Base-by-base conservation (phyloP, 352 stramenopile species). In the Pythium guiyangense region DNA sequence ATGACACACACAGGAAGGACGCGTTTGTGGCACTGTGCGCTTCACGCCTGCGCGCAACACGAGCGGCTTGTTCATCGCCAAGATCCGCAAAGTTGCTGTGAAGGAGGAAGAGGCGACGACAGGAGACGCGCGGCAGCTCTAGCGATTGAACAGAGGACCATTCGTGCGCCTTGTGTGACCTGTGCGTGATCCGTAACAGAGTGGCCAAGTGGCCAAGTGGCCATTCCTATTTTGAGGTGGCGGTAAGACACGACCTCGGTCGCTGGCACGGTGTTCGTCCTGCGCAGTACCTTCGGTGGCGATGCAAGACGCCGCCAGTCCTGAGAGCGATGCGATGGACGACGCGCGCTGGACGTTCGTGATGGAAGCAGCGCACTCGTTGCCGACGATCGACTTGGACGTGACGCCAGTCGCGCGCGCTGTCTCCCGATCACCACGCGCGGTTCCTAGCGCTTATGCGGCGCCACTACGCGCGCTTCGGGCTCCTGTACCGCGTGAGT, bases 31-130 rank as follows among this genome's bases (percentile, higher is more conserved):
- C 17, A 89, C 83, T 0, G 57, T 92, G 18, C 79, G 83, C 35
- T 92, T 92, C 63, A 92, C 76, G 0, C 83, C 83, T 8, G 80
- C 79, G 4, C 67, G 84, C 37, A 70, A 77, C 49, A 89, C 79
- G 18, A 89, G 83, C 59, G 83, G 83, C 0, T 63, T 92, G 11
- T 92, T 90, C 57, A 83, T 92, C 27, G 78, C 83, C 17, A 77
- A 78, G 40, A 84, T 90, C 29, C 60, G 54, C 25, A 84, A 86
- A 52, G 25, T 6, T 34, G 45, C 8, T 12, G 10, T 10, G 2
- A 22, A 22, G 22, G 22, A 22, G 22, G 22, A 22, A 22, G 31
- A 37, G 10, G 31, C 5, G 31, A 12, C 8, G 6, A 37, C 6
- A 37, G 6, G 6, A 37, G 31, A 37, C 31, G 31, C 5, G 3